Percentiles rank a stretch among this genome's conserved stretches.
Conservation (phyloP, 768 basidiomycete species). For the Stropharia rugosoannulata region DNA sequence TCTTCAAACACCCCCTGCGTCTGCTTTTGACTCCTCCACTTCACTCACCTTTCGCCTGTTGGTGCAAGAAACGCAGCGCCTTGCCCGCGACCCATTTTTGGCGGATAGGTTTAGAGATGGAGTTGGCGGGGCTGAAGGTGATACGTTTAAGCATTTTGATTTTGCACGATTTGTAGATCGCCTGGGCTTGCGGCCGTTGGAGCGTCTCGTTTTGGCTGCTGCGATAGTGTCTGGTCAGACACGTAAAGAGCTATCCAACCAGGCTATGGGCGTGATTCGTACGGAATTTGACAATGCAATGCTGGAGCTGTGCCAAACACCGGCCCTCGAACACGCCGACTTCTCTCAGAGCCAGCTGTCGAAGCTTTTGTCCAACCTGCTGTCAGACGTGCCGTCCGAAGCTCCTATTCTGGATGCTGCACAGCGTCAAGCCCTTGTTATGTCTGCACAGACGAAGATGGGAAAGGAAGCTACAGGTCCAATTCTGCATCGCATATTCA, state of each 20-base stretch:
- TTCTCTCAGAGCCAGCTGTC: slow-evolving; percentile 71
- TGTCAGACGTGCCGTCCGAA: slow-evolving; percentile 70
- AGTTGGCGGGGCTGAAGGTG: slow-evolving; percentile 85
- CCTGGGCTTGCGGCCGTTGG: slow-evolving; percentile 75
- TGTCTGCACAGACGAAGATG: slow-evolving; percentile 76
- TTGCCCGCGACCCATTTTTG: slow-evolving; percentile 87
- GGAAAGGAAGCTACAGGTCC: slow-evolving; percentile 75
- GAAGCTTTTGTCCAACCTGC: slow-evolving; percentile 78
- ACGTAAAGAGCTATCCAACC: slow-evolving; percentile 57
- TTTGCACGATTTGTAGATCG: slow-evolving; percentile 81
- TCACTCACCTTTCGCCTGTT: slow-evolving; percentile 82
- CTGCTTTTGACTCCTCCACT: slow-evolving; percentile 72
- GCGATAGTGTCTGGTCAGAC: slow-evolving; percentile 66
- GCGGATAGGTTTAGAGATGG: slow-evolving; percentile 91
- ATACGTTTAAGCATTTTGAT: slow-evolving; percentile 82
- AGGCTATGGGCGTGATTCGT: slow-evolving; percentile 67
- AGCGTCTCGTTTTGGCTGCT: slow-evolving; percentile 74
- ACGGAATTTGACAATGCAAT: slow-evolving; percentile 79
- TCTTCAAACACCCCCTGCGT: slow-evolving; percentile 53
- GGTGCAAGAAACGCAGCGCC: slow-evolving; percentile 84
- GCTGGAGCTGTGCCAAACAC: slow-evolving; percentile 72
- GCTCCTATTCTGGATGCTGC: slow-evolving; percentile 67
- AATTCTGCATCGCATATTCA: slow-evolving; percentile 71
- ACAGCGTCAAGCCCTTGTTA: slow-evolving; percentile 75
- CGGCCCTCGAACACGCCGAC: slow-evolving; percentile 81